phyloP scores from a whole-genome alignment of 1,284 basidiomycete genomes.

The Irpex rosettiformis region DNA sequence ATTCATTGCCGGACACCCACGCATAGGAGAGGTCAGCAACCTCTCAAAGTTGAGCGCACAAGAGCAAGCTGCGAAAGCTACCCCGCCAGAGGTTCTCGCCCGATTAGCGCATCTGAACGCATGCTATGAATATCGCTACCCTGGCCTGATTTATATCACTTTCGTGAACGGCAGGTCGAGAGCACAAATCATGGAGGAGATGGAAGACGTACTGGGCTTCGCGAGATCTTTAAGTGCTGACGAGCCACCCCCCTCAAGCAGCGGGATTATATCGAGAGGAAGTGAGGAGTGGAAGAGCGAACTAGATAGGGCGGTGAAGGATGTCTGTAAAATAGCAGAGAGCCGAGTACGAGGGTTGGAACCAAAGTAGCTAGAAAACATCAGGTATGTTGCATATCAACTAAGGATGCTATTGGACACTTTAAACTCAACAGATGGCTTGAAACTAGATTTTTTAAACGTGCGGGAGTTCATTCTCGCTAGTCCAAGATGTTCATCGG shows the following conservation, averaged over 20 bases:
- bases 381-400: neutral
- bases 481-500: no score
- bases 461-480: no score
- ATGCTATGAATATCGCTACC: slow-evolving; percentile 72
- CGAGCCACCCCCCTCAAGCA: slow-evolving; percentile 34
- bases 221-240: slow-evolving; percentile 43
- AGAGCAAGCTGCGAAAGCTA: slow-evolving; percentile 66
- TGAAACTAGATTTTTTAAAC: no score
- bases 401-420: neutral
- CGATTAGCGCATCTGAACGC: slow-evolving; percentile 69
- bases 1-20: slow-evolving; percentile 83
- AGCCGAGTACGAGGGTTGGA: slow-evolving; percentile 52
- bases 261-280: slow-evolving; percentile 39
- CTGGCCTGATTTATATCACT: slow-evolving; percentile 81
- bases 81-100: slow-evolving; percentile 62
- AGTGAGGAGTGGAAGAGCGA: slow-evolving; percentile 44
- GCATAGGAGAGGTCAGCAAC: slow-evolving; percentile 79
- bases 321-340: slow-evolving; percentile 74
- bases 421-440: no score
- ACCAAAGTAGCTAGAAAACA: slow-evolving; percentile 17
- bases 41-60: slow-evolving; percentile 71
- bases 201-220: slow-evolving; percentile 66
- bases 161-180: slow-evolving; percentile 86
- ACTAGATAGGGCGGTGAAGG: slow-evolving; percentile 66
- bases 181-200: slow-evolving; percentile 69